These are phyloP conservation scores for Leishmania gerbilli DNA, from an alignment of 208 protist species.

Conservation along the genomic window DNA sequence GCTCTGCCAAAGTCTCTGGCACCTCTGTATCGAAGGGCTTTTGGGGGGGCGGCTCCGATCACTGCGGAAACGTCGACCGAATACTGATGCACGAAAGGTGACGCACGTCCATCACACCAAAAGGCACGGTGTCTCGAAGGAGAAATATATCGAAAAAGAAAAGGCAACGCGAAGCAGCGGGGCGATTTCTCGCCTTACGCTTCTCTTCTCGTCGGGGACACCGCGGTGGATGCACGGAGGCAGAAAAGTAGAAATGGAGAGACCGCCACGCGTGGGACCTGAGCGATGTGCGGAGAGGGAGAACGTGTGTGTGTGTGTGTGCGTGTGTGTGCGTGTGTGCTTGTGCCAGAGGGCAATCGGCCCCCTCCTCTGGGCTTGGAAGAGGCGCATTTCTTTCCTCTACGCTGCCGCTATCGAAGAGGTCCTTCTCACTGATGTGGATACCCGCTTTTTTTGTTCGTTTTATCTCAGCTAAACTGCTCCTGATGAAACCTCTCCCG, in stretches of 20 bases:
- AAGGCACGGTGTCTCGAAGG: neutral
- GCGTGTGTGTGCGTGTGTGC: too few relatives aligned
- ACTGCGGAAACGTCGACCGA: neutral
- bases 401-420: neutral
- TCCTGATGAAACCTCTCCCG: conserved; percentile 49
- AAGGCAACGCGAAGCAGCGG: neutral
- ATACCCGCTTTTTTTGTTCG: neutral
- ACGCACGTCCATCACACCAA: neutral
- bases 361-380: neutral
- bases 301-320: too few relatives aligned
- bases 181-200: neutral
- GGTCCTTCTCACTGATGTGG: neutral
- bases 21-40: neutral
- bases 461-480: conserved; percentile 13
- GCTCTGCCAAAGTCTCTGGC: neutral
- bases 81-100: neutral
- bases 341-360: neutral
- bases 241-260: neutral
- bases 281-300: neutral
- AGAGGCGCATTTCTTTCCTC: neutral
- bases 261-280: neutral
- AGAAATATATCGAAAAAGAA: neutral
- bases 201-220: too few relatives aligned
- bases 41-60: neutral
- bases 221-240: neutral